Evolutionary conservation across 208 protist species (phyloP).

Genomic region (Plasmodiophora brassicae): DNA sequence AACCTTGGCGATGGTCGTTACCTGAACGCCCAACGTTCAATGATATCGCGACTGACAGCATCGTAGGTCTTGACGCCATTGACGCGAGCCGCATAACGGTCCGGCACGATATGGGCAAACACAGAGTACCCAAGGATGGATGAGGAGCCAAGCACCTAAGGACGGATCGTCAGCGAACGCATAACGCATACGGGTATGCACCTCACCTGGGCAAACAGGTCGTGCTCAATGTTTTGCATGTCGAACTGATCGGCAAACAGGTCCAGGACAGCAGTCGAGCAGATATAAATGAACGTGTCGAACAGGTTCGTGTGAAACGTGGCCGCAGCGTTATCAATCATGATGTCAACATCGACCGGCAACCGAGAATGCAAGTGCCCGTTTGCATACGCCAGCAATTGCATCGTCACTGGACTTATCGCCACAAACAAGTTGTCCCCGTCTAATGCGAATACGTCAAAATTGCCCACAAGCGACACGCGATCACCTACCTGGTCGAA

Average conservation of each 20-base stretch:
- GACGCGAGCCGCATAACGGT: not conserved
- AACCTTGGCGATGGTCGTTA: not conserved
- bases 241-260: constrained; percentile 26
- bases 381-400: not conserved
- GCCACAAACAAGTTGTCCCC: constrained; percentile 2
- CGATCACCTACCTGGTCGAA: not conserved
- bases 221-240: not conserved
- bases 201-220: not conserved
- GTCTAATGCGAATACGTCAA: not conserved
- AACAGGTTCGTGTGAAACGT: not conserved
- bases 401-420: not conserved
- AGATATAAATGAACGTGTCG: constrained; percentile 16
- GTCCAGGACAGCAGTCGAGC: not conserved
- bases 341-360: not conserved
- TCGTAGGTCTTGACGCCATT: constrained; percentile 1
- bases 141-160: not conserved
- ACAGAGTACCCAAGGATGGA: constrained; percentile 12
- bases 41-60: not conserved
- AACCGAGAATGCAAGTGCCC: not conserved
- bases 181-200: not conserved
- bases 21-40: constrained; percentile 21
- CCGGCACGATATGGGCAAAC: not conserved
- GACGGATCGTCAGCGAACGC: not conserved
- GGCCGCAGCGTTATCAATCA: not conserved
- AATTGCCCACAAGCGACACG: not conserved